Evolutionary conservation across 1,139 yeast species (phyloP), one percentile per base, ranked within the genome.

Genomic region (Arxiozyma heterogenica): DNA sequence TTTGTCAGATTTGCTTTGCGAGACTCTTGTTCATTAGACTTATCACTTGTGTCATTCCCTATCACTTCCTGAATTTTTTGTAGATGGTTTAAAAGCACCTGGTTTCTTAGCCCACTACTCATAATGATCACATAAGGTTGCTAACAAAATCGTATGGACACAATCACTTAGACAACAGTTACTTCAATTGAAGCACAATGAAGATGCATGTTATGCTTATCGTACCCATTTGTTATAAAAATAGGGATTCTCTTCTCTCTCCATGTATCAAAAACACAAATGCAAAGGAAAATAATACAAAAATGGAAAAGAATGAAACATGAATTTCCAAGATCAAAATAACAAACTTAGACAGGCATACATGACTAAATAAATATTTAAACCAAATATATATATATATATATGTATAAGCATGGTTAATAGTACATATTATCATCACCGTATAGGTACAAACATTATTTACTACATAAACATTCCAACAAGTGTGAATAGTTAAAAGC

Each of bases 51-150:
- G 1, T 27, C 25, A 27, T 22, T 27, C n/a, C 47, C 52, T 30
- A 55, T 17, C 12, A 53, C 21, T 9, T 45, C 50, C 22, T 50
- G 50, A 18, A 55, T 58, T 39, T 53, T 48, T 5, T 56, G 55
- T 30, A 62, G 34, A 18, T 59, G 59, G 25, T 53, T 57, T 38
- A 62, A 43, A 5, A 60, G 20, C 30, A 62, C 17, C 17, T 25
- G 49, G 15, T 47, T 46, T 22, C 53, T 46, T 23, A 51, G 42
- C 21, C 43, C 50, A 20, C 38, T 38, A 30, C 46, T 27, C 53
- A 51, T 48, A 5, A n/a, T 41, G 30, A 25, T 34, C n/a, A 34
- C 39, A 34, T 4, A 12, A 4, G 39, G 39, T 34, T 12, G 15
- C 39, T 34, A 15, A 34, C 8, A 34, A 34, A 15, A 34, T 4